Percentiles rank a stretch among this genome's conserved stretches.
phyloP scores from a whole-genome alignment of 2,329 filamentous ascomycete species.

The Graphiopsis chlorocephala region DNA sequence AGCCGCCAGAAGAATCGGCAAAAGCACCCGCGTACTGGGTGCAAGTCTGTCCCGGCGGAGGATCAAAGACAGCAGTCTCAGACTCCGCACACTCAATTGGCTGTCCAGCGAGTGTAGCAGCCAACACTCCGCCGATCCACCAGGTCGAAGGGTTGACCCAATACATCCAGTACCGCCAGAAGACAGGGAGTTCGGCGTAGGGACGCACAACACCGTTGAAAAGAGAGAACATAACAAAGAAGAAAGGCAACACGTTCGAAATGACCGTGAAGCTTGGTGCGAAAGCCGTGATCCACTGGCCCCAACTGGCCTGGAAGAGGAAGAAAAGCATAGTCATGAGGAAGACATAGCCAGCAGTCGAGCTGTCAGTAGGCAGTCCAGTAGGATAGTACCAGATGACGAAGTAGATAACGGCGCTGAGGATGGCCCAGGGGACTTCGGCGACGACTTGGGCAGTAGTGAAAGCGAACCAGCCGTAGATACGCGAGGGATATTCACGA shows the following conservation, averaged over 20 bases:
- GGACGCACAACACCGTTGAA: conserved; percentile 77
- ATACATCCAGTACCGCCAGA: conserved; percentile 73
- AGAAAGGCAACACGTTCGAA: conserved; percentile 72
- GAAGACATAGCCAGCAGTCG: conserved; percentile 70
- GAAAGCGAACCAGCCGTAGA: conserved; percentile 77
- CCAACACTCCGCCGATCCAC: conserved; percentile 69
- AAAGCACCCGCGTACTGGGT: conserved; percentile 61
- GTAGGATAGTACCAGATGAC: conserved; percentile 74
- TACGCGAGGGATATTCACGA: conserved; percentile 69
- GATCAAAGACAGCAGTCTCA: conserved; percentile 65
- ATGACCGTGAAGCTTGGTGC: conserved; percentile 77
- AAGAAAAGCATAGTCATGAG: conserved; percentile 77
- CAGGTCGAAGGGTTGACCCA: conserved; percentile 68
- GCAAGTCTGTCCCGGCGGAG: conserved; percentile 65
- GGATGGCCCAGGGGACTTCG: conserved; percentile 68
- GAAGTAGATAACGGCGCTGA: conserved; percentile 67
- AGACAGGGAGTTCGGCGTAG: conserved; percentile 62
- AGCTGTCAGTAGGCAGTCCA: conserved; percentile 64
- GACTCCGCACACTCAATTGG: conserved; percentile 43
- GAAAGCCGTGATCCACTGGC: conserved; percentile 82
- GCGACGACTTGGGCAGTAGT: conserved; percentile 68
- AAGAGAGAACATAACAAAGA: conserved; percentile 72
- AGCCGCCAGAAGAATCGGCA: conserved; percentile 55
- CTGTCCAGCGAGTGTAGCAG: conserved; percentile 57
- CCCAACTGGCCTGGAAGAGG: conserved; percentile 72